phyloP scores from a whole-genome alignment of 2,329 filamentous ascomycete genomes.

The Blumeriella jaapii region DNA sequence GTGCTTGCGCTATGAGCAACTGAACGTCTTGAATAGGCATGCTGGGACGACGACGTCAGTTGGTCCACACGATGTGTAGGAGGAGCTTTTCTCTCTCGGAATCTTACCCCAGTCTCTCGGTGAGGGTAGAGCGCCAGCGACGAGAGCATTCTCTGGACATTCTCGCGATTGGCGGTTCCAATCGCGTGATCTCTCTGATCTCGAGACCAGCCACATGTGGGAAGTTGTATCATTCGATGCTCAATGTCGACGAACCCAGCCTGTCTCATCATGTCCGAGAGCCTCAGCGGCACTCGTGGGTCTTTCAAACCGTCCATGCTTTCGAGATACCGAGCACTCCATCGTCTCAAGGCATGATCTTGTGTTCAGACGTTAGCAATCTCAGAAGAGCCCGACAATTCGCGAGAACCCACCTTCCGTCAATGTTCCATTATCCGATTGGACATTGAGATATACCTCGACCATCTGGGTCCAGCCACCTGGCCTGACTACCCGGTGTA shows the following conservation, averaged over 20 bases:
- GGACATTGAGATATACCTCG: slow-evolving; percentile 77
- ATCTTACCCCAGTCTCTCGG: slow-evolving; percentile 19
- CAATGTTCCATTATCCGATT: slow-evolving; percentile 75
- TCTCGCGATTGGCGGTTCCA: slow-evolving; percentile 41
- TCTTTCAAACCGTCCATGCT: slow-evolving; percentile 54
- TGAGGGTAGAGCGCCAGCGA: slow-evolving; percentile 45
- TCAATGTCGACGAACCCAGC: slow-evolving; percentile 60
- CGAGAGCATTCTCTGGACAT: slow-evolving; percentile 41
- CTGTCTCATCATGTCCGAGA: slow-evolving; percentile 30
- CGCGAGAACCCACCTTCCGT: slow-evolving; percentile 39
- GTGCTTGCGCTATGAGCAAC: slow-evolving; percentile 43
- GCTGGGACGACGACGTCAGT: slow-evolving; percentile 27
- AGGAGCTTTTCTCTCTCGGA: background rate
- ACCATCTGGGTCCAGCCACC: slow-evolving; percentile 82
- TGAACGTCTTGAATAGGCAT: slow-evolving; percentile 48
- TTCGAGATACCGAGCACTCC: slow-evolving; percentile 54
- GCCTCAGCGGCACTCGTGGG: slow-evolving; percentile 48
- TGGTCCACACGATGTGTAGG: background rate
- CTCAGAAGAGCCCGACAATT: slow-evolving; percentile 2
- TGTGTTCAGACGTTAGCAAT: slow-evolving; percentile 8
- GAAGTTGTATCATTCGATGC: slow-evolving; percentile 50
- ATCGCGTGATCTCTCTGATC: slow-evolving; percentile 41
- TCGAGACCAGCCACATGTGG: slow-evolving; percentile 57
- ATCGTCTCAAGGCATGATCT: slow-evolving; percentile 54
- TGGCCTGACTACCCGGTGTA: slow-evolving; percentile 57